phyloP scores from a whole-genome alignment of 495 filamentous ascomycete species.

The Penicillium silybi region DNA sequence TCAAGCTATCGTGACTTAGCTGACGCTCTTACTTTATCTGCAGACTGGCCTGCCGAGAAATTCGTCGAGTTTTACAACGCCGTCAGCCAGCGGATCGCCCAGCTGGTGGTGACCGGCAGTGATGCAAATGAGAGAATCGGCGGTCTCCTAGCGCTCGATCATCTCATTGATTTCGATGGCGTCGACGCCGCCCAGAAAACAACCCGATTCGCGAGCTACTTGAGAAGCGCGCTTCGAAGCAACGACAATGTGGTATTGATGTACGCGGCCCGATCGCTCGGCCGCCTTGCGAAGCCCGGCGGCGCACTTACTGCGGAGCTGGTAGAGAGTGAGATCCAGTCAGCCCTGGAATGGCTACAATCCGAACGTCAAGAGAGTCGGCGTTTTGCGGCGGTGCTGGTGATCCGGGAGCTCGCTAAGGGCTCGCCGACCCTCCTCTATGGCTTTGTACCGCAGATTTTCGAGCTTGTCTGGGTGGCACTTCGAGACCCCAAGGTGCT shows the following conservation, averaged over 20 bases:
- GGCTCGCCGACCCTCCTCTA: conserved; percentile 94
- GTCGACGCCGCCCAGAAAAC: conserved; percentile 94
- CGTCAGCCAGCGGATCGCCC: conserved; percentile 70
- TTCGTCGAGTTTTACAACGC: conserved; percentile 76
- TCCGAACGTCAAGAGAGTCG: conserved; percentile 90
- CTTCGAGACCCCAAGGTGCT: conserved; percentile 82
- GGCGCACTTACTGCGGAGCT: conserved; percentile 93
- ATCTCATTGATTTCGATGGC: conserved; percentile 90
- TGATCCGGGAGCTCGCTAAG: conserved; percentile 81
- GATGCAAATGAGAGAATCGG: conserved; percentile 86
- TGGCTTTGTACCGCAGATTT: conserved; percentile 80
- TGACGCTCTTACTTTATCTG: not conserved
- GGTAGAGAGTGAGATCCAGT: conserved; percentile 93
- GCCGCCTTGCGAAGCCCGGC: conserved; percentile 84
- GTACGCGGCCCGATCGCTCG: conserved; percentile 79
- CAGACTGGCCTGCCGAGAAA: conserved; percentile 73
- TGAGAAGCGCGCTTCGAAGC: conserved; percentile 82
- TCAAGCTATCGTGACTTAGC: conserved; percentile 1
- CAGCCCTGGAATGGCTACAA: conserved; percentile 91
- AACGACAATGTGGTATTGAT: conserved; percentile 86
- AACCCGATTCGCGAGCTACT: conserved; percentile 82
- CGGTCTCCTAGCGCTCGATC: conserved; percentile 86
- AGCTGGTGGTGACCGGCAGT: conserved; percentile 70
- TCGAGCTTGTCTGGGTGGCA: conserved; percentile 93
- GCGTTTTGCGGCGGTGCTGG: conserved; percentile 85